A percentile compares a stretch with the other conserved stretches of the same genome.
These are phyloP conservation scores for Linum tenue DNA, from an alignment of 345 rosid species.

Conservation along the genomic window DNA sequence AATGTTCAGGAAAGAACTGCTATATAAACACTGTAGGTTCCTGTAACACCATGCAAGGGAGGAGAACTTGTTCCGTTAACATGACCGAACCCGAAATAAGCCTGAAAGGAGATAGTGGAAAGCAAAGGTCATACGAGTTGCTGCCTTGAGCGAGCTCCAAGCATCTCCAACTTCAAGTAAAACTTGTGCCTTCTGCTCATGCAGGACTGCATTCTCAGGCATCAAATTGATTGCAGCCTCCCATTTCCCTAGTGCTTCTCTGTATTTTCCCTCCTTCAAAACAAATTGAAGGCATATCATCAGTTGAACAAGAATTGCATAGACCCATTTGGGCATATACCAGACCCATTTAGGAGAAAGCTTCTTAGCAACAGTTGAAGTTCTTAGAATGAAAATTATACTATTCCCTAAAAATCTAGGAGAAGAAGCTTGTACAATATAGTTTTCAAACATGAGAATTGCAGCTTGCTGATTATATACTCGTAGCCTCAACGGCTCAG, in stretches of 20 bases:
- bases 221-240: constrained; percentile 66
- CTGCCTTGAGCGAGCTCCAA: constrained; percentile 76
- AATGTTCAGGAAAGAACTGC: neutral
- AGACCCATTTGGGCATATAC: neutral
- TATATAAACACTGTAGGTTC: neutral
- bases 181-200: constrained; percentile 88
- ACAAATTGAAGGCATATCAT: neutral
- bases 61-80: neutral
- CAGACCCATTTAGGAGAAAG: neutral
- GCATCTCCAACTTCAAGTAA: constrained; percentile 84
- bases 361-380: too few relatives aligned
- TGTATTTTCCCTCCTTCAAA: constrained; percentile 67
- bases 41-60: neutral
- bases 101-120: neutral
- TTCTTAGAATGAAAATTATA: too few relatives aligned
- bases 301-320: too few relatives aligned
- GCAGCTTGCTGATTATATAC: neutral
- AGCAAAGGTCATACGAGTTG: constrained; percentile 38
- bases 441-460: neutral
- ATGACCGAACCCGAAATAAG: neutral
- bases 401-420: too few relatives aligned
- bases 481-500: neutral
- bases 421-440: neutral
- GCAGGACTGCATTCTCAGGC: constrained; percentile 57
- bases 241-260: constrained; percentile 89